Conservation (phyloP, 371 early-diverging fungal species). For the Conidiobolus incongruus region DNA sequence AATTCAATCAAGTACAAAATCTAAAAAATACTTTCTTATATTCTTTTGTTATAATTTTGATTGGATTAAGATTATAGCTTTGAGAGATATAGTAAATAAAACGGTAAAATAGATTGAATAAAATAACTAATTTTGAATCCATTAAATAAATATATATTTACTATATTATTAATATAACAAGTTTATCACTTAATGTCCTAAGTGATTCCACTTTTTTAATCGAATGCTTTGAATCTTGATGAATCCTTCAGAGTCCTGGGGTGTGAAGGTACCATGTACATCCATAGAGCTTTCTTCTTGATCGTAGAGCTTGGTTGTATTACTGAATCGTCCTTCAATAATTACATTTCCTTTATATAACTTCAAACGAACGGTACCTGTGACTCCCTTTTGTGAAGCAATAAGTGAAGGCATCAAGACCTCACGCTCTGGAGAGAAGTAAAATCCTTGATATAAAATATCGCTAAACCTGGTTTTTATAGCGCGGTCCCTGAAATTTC, state of each 20-base stretch:
- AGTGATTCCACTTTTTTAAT: slow-evolving; percentile 57
- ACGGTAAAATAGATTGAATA: too few species aligned
- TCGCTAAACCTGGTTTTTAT: slow-evolving; percentile 50
- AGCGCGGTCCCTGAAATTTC: slow-evolving; percentile 73
- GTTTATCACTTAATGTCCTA: too few species aligned
- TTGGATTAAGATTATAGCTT: too few species aligned
- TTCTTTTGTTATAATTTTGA: too few species aligned
- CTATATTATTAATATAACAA: too few species aligned
- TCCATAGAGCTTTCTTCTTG: slow-evolving; percentile 89
- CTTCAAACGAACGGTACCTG: slow-evolving; percentile 79
- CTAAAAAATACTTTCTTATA: too few species aligned
- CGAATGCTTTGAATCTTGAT: slow-evolving; percentile 92
- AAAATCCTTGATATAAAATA: slow-evolving; percentile 79
- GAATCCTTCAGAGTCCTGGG: slow-evolving; percentile 82
- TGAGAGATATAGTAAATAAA: too few species aligned
- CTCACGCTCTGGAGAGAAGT: slow-evolving; percentile 90
- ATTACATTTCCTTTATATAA: slow-evolving; percentile 86
- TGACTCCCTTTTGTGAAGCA: slow-evolving; percentile 62
- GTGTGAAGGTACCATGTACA: slow-evolving; percentile 84
- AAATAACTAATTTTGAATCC: too few species aligned
- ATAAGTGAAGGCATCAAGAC: slow-evolving; percentile 57
- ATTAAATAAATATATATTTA: too few species aligned
- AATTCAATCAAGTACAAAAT: too few species aligned
- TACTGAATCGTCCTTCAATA: slow-evolving; percentile 69
- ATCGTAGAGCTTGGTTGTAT: slow-evolving; percentile 72